Percentiles rank a stretch among this genome's conserved stretches.
Evolutionary conservation across 495 filamentous ascomycete species (phyloP).

Genomic region (Podospora pseudoanserina): DNA sequence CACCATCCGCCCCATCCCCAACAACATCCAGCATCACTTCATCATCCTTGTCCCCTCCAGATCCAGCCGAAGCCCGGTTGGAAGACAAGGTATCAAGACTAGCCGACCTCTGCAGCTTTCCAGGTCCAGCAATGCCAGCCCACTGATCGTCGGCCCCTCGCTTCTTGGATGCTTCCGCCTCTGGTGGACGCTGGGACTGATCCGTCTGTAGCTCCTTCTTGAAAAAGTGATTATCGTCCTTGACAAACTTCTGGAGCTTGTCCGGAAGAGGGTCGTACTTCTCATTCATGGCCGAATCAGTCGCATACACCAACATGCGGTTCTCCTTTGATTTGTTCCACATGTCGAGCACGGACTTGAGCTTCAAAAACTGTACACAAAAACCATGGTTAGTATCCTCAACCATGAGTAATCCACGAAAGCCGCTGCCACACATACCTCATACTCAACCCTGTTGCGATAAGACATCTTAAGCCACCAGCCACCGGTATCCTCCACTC

Average conservation of each 20-base stretch:
- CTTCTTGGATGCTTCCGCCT: constrained; percentile 10
- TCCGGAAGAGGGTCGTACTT: constrained; percentile 35
- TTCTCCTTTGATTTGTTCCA: constrained; percentile 30
- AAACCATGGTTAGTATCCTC: constrained; percentile 29
- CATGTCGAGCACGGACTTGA: constrained; percentile 34
- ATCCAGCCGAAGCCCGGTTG: constrained; percentile 32
- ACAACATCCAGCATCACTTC: constrained; percentile 27
- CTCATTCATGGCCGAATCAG: constrained; percentile 37
- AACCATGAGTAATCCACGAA: not conserved
- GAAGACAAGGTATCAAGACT: constrained; percentile 37
- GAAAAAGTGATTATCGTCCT: constrained; percentile 44
- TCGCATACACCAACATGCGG: constrained; percentile 44
- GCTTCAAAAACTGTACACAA: constrained; percentile 13
- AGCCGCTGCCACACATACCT: not conserved
- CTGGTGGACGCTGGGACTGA: constrained; percentile 12
- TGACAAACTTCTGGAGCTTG: constrained; percentile 42
- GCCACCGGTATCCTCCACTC: constrained; percentile 2
- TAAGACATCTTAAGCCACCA: not conserved
- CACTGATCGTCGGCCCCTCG: constrained; percentile 14
- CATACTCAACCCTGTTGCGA: not conserved
- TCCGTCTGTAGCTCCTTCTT: constrained; percentile 35
- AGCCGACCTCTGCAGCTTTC: constrained; percentile 17
- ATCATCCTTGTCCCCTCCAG: constrained; percentile 23
- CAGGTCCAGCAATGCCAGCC: constrained; percentile 6
- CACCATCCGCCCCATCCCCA: not conserved